Evolutionary conservation across 345 rosid species (phyloP).

Genomic region (Diplotaxis tenuifolia): DNA sequence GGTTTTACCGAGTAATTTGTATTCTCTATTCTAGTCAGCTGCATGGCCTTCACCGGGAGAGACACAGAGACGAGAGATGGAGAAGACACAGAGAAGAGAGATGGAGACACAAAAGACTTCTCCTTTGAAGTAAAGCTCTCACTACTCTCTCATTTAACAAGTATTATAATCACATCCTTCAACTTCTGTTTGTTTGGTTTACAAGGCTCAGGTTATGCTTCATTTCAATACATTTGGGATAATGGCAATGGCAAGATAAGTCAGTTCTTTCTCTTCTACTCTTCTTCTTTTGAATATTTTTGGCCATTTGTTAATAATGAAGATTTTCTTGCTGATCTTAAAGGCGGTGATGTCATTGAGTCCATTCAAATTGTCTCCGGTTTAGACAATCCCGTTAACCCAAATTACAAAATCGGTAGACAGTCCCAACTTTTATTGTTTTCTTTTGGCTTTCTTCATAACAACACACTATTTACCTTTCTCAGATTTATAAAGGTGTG

Average conservation of each 20-base stretch:
- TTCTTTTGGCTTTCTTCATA: not conserved
- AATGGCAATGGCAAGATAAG: slow-evolving; percentile 99
- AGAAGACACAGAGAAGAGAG: too few species aligned
- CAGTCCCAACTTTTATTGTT: slow-evolving; percentile 33
- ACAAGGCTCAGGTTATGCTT: slow-evolving; percentile 95
- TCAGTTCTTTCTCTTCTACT: slow-evolving; percentile 29
- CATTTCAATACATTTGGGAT: slow-evolving; percentile 99
- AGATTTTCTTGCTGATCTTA: slow-evolving; percentile 76
- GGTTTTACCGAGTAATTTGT: too few species aligned
- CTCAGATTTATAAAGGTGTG: too few species aligned
- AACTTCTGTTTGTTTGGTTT: slow-evolving; percentile 20
- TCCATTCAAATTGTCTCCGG: slow-evolving; percentile 92
- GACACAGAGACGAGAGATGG: too few species aligned
- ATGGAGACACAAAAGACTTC: too few species aligned
- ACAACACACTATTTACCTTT: too few species aligned
- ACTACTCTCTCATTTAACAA: too few species aligned
- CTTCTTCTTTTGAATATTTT: not conserved
- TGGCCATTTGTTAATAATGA: slow-evolving; percentile 43
- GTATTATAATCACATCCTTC: too few species aligned
- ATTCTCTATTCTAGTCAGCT: too few species aligned
- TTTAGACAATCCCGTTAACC: slow-evolving; percentile 74
- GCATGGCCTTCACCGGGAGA: too few species aligned
- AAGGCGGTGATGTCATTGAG: slow-evolving; percentile 88
- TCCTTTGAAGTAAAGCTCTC: too few species aligned
- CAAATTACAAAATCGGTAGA: slow-evolving; percentile 86